Percentiles rank a stretch among this genome's conserved stretches.
Evolutionary conservation across 768 basidiomycete species (phyloP).

Genomic region (Suillus fuscotomentosus): DNA sequence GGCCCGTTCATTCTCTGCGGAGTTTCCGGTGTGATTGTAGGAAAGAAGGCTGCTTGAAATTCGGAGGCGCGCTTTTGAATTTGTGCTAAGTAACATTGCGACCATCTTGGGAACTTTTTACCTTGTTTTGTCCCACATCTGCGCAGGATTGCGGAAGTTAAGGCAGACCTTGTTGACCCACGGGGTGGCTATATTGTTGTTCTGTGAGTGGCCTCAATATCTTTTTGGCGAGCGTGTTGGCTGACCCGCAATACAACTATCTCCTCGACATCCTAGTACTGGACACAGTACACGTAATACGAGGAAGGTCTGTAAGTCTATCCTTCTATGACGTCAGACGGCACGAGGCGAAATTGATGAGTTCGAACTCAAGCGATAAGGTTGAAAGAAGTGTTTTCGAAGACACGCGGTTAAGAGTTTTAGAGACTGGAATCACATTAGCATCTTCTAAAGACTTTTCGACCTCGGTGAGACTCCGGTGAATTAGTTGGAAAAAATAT

Average conservation of each 20-base stretch:
- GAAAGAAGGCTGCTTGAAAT: neutral
- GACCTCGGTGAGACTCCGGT: neutral
- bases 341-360: neutral
- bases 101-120: neutral
- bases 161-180: neutral
- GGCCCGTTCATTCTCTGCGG: neutral
- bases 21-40: neutral
- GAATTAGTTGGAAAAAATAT: neutral
- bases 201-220: neutral
- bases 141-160: neutral
- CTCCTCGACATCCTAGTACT: neutral
- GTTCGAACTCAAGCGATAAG: neutral
- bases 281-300: neutral
- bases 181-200: neutral
- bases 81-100: neutral
- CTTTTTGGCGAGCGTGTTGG: neutral
- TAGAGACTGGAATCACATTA: neutral
- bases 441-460: neutral
- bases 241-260: neutral
- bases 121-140: neutral
- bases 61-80: neutral
- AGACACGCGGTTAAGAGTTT: neutral
- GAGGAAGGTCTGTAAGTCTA: neutral
- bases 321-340: neutral
- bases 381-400: neutral